These are phyloP conservation scores for Pisolithus sp. DNA, from an alignment of 768 basidiomycete species.

Conservation along the genomic window DNA sequence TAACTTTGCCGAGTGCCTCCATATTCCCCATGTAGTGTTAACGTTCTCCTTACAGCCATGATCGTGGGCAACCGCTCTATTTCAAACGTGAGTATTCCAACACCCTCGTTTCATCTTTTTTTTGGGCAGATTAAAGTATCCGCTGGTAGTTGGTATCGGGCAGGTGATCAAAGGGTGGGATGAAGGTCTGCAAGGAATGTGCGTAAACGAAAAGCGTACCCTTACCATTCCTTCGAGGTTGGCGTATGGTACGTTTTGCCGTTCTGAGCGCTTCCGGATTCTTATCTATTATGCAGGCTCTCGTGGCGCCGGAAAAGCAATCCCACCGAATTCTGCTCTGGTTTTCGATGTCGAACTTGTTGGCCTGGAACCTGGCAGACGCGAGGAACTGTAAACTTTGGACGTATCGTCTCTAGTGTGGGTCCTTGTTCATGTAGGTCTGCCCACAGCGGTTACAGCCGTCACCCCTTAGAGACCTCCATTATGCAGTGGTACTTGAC, in stretches of 20 bases:
- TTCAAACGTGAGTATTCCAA: constrained; percentile 55
- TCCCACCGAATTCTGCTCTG: constrained; percentile 73
- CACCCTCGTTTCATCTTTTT: not conserved
- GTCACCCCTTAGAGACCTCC: not conserved
- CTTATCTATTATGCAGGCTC: constrained; percentile 39
- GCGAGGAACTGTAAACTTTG: constrained; percentile 47
- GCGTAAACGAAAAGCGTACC: constrained; percentile 79
- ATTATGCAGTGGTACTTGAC: too few relatives aligned
- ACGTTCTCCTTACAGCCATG: constrained; percentile 37
- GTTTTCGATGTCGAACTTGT: constrained; percentile 85
- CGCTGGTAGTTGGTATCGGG: constrained; percentile 56
- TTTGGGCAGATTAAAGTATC: constrained; percentile 2
- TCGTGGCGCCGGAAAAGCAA: constrained; percentile 69
- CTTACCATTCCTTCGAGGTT: constrained; percentile 76
- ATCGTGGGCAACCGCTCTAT: constrained; percentile 69
- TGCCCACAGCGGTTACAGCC: not conserved
- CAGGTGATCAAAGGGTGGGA: constrained; percentile 89
- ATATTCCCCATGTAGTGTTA: not conserved
- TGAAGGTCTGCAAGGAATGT: constrained; percentile 77
- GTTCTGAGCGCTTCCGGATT: not conserved
- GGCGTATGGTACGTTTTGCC: constrained; percentile 68
- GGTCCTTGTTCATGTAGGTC: too few relatives aligned
- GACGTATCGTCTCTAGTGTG: not conserved
- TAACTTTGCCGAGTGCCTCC: not conserved
- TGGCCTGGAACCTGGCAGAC: constrained; percentile 43